Evolutionary conservation across 2,329 filamentous ascomycete species (phyloP), one percentile per base, ranked within the genome.

Genomic region (Lojkania enalia): DNA sequence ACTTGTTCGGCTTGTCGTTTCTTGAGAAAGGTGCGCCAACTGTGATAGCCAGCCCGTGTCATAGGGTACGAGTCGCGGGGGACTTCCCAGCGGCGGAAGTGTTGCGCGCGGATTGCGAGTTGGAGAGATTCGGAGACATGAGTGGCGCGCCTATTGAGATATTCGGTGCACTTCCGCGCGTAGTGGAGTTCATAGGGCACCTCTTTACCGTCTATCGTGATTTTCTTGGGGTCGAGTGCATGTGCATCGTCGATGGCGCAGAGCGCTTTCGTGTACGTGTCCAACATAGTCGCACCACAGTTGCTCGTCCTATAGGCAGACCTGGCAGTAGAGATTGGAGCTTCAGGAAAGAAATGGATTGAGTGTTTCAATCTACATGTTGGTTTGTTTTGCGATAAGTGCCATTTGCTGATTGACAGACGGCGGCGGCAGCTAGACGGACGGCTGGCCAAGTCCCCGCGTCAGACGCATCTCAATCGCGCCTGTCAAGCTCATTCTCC

Each of bases 1-100:
- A 77, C 81, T 2, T 87, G 76, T 51, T 83, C 77, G 1, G 84
- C 83, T 64, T 90, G 87, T 1, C 86, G 75, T 59, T 88, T 89
- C 67, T 84, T 85, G 43, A 89, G 80, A 60, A 81, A 84, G 2
- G 84, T 79, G 16, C 90, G 81, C 90, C 90, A 95, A n/a, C 79
- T 76, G 52, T 90, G 80, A 67, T 95, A 95, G 7, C 90, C 90
- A 0, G 80, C 64, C 54, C 85, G 84, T 1, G 85, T 91, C 75
- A 83, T 83, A 5, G 89, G 87, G 69, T 88, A 92, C 27, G 77
- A 80, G 52, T 76, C 74, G 37, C 89, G 84, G 0, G 88, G 87
- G 1, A 92, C 81, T 70, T 95, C 87, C 89, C 89, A 95, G 71
- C 88, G 84, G 41, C 85, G 81, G 60, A 95, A 88, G 69, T 95